Percentiles rank a stretch among this genome's conserved stretches.
Evolutionary conservation across 352 stramenopile genomes (phyloP).

Genomic region (Pythium rhizo-oryzae): DNA sequence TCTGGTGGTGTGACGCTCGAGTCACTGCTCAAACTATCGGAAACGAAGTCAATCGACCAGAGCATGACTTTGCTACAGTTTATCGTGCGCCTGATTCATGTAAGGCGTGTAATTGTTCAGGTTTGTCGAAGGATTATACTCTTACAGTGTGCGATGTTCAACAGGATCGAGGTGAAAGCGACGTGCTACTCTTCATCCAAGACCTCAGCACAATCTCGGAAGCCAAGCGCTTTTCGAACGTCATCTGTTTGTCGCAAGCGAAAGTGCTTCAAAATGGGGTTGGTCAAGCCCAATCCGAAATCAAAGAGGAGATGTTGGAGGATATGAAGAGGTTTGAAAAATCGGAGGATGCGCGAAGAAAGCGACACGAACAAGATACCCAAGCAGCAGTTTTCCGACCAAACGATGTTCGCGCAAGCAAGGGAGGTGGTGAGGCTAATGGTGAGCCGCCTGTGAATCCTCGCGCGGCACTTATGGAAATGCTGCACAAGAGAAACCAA

Average conservation of each 20-base stretch:
- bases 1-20: slow-evolving; percentile 67
- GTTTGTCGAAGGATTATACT: neutral
- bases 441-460: neutral
- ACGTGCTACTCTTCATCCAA: slow-evolving; percentile 69
- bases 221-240: slow-evolving; percentile 72
- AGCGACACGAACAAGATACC: neutral
- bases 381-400: neutral
- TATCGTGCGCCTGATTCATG: slow-evolving; percentile 78
- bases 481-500: slow-evolving; percentile 19
- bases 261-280: slow-evolving; percentile 55
- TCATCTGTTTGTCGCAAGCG: slow-evolving; percentile 63
- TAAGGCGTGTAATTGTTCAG: slow-evolving; percentile 43
- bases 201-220: slow-evolving; percentile 54
- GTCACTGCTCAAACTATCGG: slow-evolving; percentile 81
- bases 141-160: neutral
- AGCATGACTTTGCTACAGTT: slow-evolving; percentile 78
- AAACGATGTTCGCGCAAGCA: no score
- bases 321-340: slow-evolving; percentile 61
- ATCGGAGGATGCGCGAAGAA: slow-evolving; percentile 31
- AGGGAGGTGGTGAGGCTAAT: neutral
- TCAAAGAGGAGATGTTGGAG: slow-evolving; percentile 72
- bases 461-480: slow-evolving; percentile 19
- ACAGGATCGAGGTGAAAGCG: slow-evolving; percentile 70
- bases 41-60: slow-evolving; percentile 82
- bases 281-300: slow-evolving; percentile 56